Evolutionary conservation across 2,329 filamentous ascomycete genomes (phyloP).

Genomic region (Cadophora malorum): DNA sequence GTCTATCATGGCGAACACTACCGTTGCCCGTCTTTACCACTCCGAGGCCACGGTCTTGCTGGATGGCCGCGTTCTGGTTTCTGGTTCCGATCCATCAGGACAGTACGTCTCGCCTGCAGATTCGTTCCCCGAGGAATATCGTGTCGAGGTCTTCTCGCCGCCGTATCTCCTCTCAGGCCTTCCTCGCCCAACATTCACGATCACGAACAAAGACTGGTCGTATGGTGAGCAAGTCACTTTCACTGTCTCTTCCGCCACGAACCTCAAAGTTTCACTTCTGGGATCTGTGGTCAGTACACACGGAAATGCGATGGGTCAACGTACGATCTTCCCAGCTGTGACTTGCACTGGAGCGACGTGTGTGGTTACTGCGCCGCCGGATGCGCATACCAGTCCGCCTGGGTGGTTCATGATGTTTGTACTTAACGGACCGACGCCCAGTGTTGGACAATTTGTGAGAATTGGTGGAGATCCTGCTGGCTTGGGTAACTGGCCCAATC

Average conservation of each 20-base stretch:
- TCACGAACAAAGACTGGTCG: conserved; percentile 61
- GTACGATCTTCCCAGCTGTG: conserved; percentile 66
- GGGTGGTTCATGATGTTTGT: conserved; percentile 71
- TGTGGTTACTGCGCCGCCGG: conserved; percentile 62
- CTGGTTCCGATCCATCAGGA: conserved; percentile 60
- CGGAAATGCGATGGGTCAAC: conserved; percentile 72
- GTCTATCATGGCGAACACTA: conserved; percentile 69
- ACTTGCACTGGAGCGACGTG: conserved; percentile 48
- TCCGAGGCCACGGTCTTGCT: conserved; percentile 68
- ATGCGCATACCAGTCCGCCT: conserved; percentile 60
- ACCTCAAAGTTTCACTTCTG: conserved; percentile 36
- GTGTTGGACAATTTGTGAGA: conserved; percentile 66
- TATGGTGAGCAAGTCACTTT: conserved; percentile 43
- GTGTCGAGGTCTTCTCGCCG: conserved; percentile 68
- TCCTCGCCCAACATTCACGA: conserved; percentile 59
- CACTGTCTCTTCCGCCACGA: conserved; percentile 27
- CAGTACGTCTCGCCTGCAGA: conserved; percentile 34
- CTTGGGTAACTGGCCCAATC: conserved; percentile 66
- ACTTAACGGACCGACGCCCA: conserved; percentile 65
- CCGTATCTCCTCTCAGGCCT: conserved; percentile 62
- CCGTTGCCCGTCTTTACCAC: conserved; percentile 69
- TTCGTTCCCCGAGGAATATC: conserved; percentile 65
- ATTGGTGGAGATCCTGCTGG: conserved; percentile 69
- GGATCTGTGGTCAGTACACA: conserved; percentile 58
- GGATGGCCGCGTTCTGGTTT: conserved; percentile 68